Conservation (phyloP, 1,284 basidiomycete species). For the Apiotrichum siamense region DNA sequence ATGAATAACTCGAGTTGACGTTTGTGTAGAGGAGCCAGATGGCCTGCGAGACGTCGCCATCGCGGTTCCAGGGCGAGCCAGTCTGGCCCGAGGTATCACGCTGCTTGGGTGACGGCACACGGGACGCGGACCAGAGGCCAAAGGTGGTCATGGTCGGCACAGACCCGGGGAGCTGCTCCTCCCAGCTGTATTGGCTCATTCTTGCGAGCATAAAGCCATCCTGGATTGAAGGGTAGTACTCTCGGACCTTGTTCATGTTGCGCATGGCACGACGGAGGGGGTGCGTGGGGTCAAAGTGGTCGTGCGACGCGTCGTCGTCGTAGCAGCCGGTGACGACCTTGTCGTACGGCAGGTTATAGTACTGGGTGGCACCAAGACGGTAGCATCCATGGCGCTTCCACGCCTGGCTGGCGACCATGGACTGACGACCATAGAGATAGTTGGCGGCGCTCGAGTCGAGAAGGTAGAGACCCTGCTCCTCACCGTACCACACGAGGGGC, state of each 20-base stretch:
- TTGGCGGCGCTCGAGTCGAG: constrained; percentile 77
- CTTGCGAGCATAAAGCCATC: constrained; percentile 76
- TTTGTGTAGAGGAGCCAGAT: constrained; percentile 80
- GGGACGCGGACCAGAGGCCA: constrained; percentile 74
- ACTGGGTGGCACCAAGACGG: constrained; percentile 75
- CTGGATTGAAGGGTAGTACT: constrained; percentile 63
- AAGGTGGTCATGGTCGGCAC: constrained; percentile 71
- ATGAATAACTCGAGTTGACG: constrained; percentile 65
- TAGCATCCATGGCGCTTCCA: constrained; percentile 93
- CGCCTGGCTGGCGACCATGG: constrained; percentile 73
- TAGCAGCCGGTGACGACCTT: constrained; percentile 69
- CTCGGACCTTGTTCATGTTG: constrained; percentile 66
- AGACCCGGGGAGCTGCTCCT: constrained; percentile 72
- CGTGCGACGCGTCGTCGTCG: constrained; percentile 80
- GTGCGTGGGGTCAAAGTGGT: constrained; percentile 87
- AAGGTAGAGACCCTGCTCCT: constrained; percentile 77
- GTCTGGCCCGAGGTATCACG: constrained; percentile 26
- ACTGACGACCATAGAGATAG: constrained; percentile 79
- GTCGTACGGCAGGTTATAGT: constrained; percentile 80
- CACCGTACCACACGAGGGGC: constrained; percentile 76
- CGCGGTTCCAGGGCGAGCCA: constrained; percentile 38
- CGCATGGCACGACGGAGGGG: constrained; percentile 65
- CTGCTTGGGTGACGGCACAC: constrained; percentile 56
- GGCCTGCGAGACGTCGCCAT: constrained; percentile 53
- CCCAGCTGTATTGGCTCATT: constrained; percentile 72